Percentiles rank a stretch among this genome's conserved stretches.
Evolutionary conservation across 495 filamentous ascomycete species (phyloP).

Genomic region (Neurospora sp.): DNA sequence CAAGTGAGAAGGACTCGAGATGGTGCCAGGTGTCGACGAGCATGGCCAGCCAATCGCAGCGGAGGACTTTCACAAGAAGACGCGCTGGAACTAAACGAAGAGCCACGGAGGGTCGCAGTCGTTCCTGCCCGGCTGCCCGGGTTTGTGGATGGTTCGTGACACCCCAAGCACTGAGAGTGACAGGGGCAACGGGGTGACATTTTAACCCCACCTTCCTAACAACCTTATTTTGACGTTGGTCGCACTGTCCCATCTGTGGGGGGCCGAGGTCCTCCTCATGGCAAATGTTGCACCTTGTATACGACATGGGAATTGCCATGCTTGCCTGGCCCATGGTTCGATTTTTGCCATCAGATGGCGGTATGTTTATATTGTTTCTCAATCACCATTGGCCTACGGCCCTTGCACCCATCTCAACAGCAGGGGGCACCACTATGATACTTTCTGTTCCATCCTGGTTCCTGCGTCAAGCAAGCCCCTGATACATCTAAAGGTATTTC

Average conservation of each 20-base stretch:
- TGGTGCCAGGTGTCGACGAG: background rate
- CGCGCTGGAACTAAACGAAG: too few relatives aligned
- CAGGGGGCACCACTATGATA: background rate
- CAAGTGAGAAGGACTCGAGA: background rate
- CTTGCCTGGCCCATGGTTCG: background rate
- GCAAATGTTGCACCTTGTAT: background rate
- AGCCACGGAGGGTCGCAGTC: too few relatives aligned
- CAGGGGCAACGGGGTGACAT: background rate
- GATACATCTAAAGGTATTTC: background rate
- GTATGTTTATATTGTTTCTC: background rate
- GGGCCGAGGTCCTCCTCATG: background rate
- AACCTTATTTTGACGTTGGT: background rate
- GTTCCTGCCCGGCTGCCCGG: too few relatives aligned
- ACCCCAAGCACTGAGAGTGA: background rate
- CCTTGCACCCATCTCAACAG: background rate
- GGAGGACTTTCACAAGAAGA: too few relatives aligned
- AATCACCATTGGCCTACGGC: background rate
- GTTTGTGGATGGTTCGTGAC: too few relatives aligned
- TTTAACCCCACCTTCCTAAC: background rate
- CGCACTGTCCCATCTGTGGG: background rate
- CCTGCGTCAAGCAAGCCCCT: background rate
- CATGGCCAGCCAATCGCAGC: background rate
- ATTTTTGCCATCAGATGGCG: background rate
- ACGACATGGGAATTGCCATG: background rate
- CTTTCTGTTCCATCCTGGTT: background rate